A percentile compares a stretch with the other conserved stretches of the same genome.
phyloP scores from a whole-genome alignment of 495 filamentous ascomycete genomes.

The Penicilliopsis zonata region DNA sequence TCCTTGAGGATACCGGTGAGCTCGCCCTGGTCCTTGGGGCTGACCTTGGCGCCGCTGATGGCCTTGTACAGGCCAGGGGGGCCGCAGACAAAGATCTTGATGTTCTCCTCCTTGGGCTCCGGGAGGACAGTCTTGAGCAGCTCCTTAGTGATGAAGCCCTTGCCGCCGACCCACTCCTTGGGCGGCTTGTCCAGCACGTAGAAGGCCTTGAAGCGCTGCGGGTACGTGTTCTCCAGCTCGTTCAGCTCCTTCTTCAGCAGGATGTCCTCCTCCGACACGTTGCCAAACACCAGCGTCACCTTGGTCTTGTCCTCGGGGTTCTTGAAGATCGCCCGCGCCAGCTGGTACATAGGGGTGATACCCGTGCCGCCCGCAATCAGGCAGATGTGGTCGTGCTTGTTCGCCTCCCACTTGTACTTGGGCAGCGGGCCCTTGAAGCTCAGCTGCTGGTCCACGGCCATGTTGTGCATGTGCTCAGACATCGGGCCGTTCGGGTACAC shows the following conservation, averaged over 20 bases:
- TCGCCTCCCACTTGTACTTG: slow-evolving; percentile 83
- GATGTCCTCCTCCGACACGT: slow-evolving; percentile 76
- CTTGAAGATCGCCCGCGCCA: slow-evolving; percentile 74
- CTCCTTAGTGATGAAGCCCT: slow-evolving; percentile 77
- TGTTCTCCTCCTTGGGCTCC: slow-evolving; percentile 77
- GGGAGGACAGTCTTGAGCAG: slow-evolving; percentile 85
- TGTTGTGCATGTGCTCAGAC: slow-evolving; percentile 74
- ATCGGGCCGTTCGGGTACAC: slow-evolving; percentile 81
- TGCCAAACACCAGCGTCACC: slow-evolving; percentile 88
- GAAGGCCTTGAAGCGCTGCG: slow-evolving; percentile 84
- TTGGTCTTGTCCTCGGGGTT: slow-evolving; percentile 95
- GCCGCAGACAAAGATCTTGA: slow-evolving; percentile 87
- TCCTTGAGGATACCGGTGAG: slow-evolving; percentile 74
- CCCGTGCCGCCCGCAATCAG: slow-evolving; percentile 91
- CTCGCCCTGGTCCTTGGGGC: slow-evolving; percentile 86
- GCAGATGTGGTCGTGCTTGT: slow-evolving; percentile 92
- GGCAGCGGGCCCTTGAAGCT: slow-evolving; percentile 90
- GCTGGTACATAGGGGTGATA: slow-evolving; percentile 90
- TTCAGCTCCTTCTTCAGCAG: slow-evolving; percentile 74
- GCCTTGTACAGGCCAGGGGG: slow-evolving; percentile 91
- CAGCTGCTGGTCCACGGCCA: slow-evolving; percentile 68
- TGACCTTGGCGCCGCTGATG: slow-evolving; percentile 78
- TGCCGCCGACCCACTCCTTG: slow-evolving; percentile 59
- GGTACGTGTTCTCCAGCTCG: slow-evolving; percentile 80
- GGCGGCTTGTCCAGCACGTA: slow-evolving; percentile 85